Evolutionary conservation across 306 rosid genomes (phyloP), one percentile per base, ranked within the genome.

Genomic region (Acacia confusa): DNA sequence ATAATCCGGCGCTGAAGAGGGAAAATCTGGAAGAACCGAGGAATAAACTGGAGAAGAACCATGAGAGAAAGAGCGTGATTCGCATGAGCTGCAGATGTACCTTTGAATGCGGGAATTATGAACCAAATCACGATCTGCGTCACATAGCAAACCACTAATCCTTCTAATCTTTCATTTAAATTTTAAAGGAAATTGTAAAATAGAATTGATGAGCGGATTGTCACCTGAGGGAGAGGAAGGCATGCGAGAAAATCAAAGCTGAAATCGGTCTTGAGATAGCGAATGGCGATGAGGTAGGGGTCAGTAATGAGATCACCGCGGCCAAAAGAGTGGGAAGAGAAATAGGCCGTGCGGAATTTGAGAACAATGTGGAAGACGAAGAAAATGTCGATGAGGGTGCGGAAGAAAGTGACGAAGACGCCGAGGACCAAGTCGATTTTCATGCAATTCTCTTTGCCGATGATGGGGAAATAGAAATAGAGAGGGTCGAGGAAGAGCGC

Each of bases 401-500:
- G 94, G 2, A 85, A 47, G 53, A 87, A 27, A 36, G 99, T 93
- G 88, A 95, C 83, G 66, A 83, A 41, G 43, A 92, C 81, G 60
- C 96, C 87, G 16, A 93, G 93, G 10, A 69, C 8, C 7, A 82
- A 1, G 84, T 92, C 92, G 22, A 75, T 86, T 0, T 81, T 57
- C 92, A 93, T 87, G 64, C 99, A 95, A 0, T 84, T 90, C 30
- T 87, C 63, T 30, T 79, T 88, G 4, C 90, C 95, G 4, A 90
- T 89, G 53, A 84, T 38, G 15, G 97, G 93, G 43, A 90, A 72
- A 50, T 83, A 95, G 88, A 95, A 93, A 84, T 92, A 95, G 48
- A 95, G 92, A 3, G 98, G 98, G 60, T 95, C 99, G 3, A 95
- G 43, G 81, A 93, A 95, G 43, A 95, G 83, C n/a, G 98, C 95